These are phyloP conservation scores for Aspergillus ostianus DNA, from an alignment of 495 filamentous ascomycete species.

Conservation along the genomic window DNA sequence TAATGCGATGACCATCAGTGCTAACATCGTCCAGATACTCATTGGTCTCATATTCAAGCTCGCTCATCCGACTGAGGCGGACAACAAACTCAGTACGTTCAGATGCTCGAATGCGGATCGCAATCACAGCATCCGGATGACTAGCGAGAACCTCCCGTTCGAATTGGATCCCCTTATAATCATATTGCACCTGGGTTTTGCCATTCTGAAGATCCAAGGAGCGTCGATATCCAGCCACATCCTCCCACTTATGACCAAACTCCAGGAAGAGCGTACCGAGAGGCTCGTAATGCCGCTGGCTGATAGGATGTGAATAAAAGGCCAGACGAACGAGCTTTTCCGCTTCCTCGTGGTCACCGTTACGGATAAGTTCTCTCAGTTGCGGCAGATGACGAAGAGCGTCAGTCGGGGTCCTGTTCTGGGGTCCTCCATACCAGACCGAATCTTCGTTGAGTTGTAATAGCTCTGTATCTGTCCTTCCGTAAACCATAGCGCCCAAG, in stretches of 20 bases:
- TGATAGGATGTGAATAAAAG: slow-evolving; percentile 45
- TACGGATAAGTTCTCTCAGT: slow-evolving; percentile 40
- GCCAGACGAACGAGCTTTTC: slow-evolving; percentile 36
- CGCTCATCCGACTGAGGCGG: slow-evolving; percentile 32
- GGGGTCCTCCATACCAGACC: slow-evolving; percentile 50
- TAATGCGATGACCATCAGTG: slow-evolving; percentile 25
- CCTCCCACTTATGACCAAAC: slow-evolving; percentile 35
- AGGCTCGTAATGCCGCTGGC: slow-evolving; percentile 47
- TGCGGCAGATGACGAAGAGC: slow-evolving; percentile 33
- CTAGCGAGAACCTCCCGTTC: slow-evolving; percentile 40
- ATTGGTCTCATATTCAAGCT: slow-evolving; percentile 39
- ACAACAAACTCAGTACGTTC: slow-evolving; percentile 25
- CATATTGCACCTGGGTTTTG: slow-evolving; percentile 37
- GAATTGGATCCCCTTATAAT: slow-evolving; percentile 27
- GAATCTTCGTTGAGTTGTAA: slow-evolving; percentile 54
- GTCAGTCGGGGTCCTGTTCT: slow-evolving; percentile 42
- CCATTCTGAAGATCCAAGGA: slow-evolving; percentile 42
- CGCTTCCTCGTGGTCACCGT: slow-evolving; percentile 41
- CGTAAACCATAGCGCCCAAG: slow-evolving; percentile 51
- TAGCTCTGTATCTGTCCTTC: slow-evolving; percentile 42
- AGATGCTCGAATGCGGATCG: slow-evolving; percentile 37
- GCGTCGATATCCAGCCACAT: slow-evolving; percentile 39
- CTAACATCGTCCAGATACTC: slow-evolving; percentile 38
- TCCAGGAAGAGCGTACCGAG: slow-evolving; percentile 45
- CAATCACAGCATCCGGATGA: slow-evolving; percentile 42